Evolutionary conservation across 371 early-diverging fungal species (phyloP), one percentile per base, ranked within the genome.

Genomic region (Mucor circinelloides): DNA sequence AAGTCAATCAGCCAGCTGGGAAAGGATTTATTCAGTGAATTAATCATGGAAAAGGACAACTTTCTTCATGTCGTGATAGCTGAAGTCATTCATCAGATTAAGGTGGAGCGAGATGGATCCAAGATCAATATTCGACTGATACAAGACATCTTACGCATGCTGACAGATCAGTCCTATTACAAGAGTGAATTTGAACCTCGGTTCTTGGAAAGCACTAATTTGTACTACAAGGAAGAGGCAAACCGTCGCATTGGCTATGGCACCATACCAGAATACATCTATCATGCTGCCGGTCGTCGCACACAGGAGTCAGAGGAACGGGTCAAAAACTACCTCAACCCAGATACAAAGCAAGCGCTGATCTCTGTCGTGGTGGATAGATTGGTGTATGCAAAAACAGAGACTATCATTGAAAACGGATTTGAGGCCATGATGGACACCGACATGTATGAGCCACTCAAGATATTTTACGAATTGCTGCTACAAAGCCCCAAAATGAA

Each of bases 101-200:
- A 63, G 17, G 5, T 25, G 0, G 69, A 73, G 8, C 40, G 91
- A 64, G 70, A 81, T 48, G 90, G 90, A 0, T 77, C 83, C 17
- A 63, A 66, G 2, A 78, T 91, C 15, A 83, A 92, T 60, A 82
- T 82, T 6, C 48, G 66, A n/a, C 59, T 91, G 42, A 66, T 95
- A 9, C 77, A 80, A 7, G 87, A 91, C 1, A 72, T 95, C 17
- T 61, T 92, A n/a, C 81, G 81, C 12, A 95, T 95, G 94, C 72
- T 92, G 66, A 60, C 87, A n/a, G 95, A 95, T 42, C 85, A 96
- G 19, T 75, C 82, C 0, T 75, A 93, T 28, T 96, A 95, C 71
- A 61, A 73, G 13, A 75, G 77, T 15, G 82, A 79, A 28, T 94
- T 97, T 72, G 92, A 95, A 74, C 64, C 78, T 12, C 68, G 77